phyloP scores from a whole-genome alignment of 2,329 filamentous ascomycete genomes.

The Venturia pyrina region DNA sequence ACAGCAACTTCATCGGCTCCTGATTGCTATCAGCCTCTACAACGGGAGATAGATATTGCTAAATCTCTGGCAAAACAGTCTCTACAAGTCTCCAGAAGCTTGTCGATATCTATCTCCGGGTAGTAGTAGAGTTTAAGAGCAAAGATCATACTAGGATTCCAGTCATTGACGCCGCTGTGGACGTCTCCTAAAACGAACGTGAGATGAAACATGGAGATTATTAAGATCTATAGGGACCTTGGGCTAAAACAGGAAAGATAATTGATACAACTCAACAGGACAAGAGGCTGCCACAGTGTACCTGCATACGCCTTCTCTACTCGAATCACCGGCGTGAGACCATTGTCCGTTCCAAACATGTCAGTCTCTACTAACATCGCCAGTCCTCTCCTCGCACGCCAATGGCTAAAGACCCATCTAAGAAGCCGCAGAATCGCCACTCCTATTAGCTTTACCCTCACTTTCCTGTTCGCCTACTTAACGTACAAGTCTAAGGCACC shows the following conservation, averaged over 20 bases:
- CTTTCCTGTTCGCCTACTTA: neutral
- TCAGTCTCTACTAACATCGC: neutral
- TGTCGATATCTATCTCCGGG: too few species aligned
- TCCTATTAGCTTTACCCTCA: neutral
- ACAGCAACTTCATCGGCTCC: too few species aligned
- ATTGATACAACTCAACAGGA: neutral
- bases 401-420: neutral
- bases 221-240: too few species aligned
- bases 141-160: too few species aligned
- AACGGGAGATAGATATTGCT: too few species aligned
- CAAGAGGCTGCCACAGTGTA: slow-evolving; percentile 5
- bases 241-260: neutral
- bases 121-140: too few species aligned
- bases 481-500: neutral
- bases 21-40: too few species aligned
- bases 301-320: slow-evolving; percentile 3
- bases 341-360: neutral
- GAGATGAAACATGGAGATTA: too few species aligned
- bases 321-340: neutral
- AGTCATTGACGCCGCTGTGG: too few species aligned
- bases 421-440: neutral
- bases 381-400: neutral
- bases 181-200: too few species aligned
- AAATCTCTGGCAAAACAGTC: too few species aligned
- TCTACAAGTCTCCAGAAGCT: neutral